These are phyloP conservation scores for Cryptosporidium bovis DNA, from an alignment of 169 alveolate species.

Conservation along the genomic window DNA sequence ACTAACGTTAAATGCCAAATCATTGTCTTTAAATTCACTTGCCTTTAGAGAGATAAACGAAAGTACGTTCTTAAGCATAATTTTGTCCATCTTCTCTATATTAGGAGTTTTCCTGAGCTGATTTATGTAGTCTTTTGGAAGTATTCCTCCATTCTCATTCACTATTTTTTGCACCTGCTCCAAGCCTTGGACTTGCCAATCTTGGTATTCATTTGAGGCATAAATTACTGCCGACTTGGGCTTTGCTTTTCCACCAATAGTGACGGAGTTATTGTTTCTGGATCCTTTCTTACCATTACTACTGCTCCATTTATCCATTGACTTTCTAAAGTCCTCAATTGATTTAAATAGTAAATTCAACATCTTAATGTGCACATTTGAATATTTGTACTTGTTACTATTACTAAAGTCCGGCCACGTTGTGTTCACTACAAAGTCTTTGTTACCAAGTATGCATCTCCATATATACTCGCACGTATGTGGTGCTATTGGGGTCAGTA, in stretches of 20 bases:
- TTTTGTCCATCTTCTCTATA: constrained; percentile 62
- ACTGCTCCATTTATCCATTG: constrained; percentile 60
- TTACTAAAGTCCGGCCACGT: constrained; percentile 85
- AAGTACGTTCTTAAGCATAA: constrained; percentile 41
- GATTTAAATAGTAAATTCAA: constrained; percentile 44
- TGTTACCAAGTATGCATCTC: constrained; percentile 84
- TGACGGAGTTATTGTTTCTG: not conserved
- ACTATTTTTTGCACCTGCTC: constrained; percentile 46
- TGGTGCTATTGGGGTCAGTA: constrained; percentile 90
- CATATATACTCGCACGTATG: constrained; percentile 92
- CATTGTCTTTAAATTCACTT: constrained; percentile 46
- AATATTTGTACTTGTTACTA: constrained; percentile 2
- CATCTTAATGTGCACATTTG: constrained; percentile 34
- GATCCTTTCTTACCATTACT: constrained; percentile 8
- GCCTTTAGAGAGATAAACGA: constrained; percentile 61
- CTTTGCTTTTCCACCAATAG: not conserved
- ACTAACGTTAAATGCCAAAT: constrained; percentile 18
- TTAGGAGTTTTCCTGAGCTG: constrained; percentile 44
- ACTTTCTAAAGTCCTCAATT: constrained; percentile 55
- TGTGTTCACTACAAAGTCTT: constrained; percentile 78
- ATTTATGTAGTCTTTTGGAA: constrained; percentile 56
- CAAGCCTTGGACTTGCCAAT: constrained; percentile 69
- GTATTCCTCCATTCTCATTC: constrained; percentile 31
- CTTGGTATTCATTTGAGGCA: constrained; percentile 57
- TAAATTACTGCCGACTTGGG: constrained; percentile 26